Evolutionary conservation across 306 rosid species (phyloP), one percentile per base, ranked within the genome.

Genomic region (Astragalus membranaceus): DNA sequence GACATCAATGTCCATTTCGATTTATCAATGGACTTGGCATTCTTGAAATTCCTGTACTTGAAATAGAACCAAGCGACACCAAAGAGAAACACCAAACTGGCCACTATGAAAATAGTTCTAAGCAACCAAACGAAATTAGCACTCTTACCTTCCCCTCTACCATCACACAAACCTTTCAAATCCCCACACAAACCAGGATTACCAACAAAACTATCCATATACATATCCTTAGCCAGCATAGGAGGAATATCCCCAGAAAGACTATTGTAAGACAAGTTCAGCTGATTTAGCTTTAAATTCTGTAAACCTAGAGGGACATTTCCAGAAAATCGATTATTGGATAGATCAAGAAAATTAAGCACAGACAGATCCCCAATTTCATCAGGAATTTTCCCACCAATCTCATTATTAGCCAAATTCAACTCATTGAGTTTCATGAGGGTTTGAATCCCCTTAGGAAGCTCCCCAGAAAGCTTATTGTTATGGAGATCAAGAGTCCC

Each of bases 1-100:
- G 98, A 94, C 90, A 87, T 87, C 80, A 94, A 37, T 0, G 91
- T 94, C 97, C 96, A 94, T 78, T 82, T 90, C 0, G 96, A 85
- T 47, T 85, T 84, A 85, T 85, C 92, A n/a, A 76, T 72, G n/a
- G 87, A 75, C 48, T 83, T 77, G 0, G 86, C 79, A 48, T 32
- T 75, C 70, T 83, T 83, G 72, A 84, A 87, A 50, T 74, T 83
- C 78, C 57, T 83, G 75, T 90, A 90, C 85, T 80, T 88, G 54
- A 85, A 70, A 80, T 80, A 91, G 77, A 94, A 87, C 88, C 91
- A 85, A 36, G 85, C 78, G 68, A 88, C 85, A 0, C 97, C 97
- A 9, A 83, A 69, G 4, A 83, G 74, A 29, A 93, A 88, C 54
- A 90, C 88, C 32, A 81, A 17, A 12, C 76, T 82, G 0, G 90